phyloP scores from a whole-genome alignment of 176 grass and related monocot species.

The Eragrostis nindensis region DNA sequence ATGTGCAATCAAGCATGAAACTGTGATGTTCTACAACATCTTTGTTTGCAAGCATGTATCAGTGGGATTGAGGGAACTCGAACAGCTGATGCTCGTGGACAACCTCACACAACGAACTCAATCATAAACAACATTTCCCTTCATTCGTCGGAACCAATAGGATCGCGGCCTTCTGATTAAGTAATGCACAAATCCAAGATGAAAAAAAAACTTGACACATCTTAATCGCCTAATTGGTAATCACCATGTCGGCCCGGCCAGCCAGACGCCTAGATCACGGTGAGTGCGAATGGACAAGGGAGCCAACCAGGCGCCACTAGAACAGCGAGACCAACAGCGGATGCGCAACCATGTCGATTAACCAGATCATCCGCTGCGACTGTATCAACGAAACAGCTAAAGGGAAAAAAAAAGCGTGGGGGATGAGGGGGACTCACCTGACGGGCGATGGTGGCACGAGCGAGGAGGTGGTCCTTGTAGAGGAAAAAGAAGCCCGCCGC shows the following conservation, averaged over 20 bases:
- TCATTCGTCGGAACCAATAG: neutral
- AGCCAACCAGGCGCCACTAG: neutral
- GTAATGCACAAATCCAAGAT: neutral
- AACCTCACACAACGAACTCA: neutral
- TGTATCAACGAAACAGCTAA: neutral
- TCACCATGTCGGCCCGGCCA: neutral
- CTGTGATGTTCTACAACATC: neutral
- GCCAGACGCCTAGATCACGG: conserved; percentile 46
- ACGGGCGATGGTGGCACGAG: conserved; percentile 55
- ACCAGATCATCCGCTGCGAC: neutral
- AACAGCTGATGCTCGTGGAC: neutral
- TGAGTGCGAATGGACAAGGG: neutral
- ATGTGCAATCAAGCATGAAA: neutral
- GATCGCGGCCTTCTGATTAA: neutral
- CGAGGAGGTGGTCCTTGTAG: conserved; percentile 83
- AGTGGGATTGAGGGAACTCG: neutral
- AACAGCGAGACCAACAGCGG: neutral
- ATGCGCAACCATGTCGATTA: neutral
- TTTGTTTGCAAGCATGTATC: neutral
- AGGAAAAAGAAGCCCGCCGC: conserved; percentile 67
- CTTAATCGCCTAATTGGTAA: neutral
- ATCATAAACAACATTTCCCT: neutral
- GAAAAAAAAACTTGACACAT: neutral
- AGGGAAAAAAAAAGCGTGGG: neutral
- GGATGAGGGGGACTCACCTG: conserved; percentile 44